Evolutionary conservation across 495 filamentous ascomycete species (phyloP).

Genomic region (Pseudomonodictys pantanalensis): DNA sequence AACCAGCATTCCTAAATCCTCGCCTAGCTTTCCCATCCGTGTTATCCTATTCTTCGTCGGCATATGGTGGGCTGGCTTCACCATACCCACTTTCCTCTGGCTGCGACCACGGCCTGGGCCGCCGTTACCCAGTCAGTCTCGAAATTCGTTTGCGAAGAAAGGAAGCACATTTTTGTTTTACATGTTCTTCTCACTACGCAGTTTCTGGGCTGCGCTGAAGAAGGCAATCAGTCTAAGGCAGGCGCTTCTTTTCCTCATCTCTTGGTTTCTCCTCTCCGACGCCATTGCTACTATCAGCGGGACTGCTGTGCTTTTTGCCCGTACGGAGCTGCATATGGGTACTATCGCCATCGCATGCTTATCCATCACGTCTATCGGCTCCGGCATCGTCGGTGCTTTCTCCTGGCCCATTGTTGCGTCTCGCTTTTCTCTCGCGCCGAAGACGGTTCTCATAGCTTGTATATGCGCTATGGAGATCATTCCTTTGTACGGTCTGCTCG

Average conservation of each 20-base stretch:
- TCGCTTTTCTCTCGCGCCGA: slow-evolving; percentile 15
- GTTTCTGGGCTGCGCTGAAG: slow-evolving; percentile 73
- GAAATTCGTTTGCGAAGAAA: not conserved
- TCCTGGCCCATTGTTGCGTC: slow-evolving; percentile 31
- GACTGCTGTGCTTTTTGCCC: slow-evolving; percentile 90
- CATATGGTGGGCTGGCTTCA: slow-evolving; percentile 92
- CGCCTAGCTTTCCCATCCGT: slow-evolving; percentile 42
- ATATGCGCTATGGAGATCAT: slow-evolving; percentile 34
- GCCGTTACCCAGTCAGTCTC: slow-evolving; percentile 51
- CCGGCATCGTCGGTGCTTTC: slow-evolving; percentile 38
- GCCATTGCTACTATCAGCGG: slow-evolving; percentile 89
- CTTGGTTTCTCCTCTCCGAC: slow-evolving; percentile 91
- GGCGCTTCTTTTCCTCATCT: slow-evolving; percentile 74
- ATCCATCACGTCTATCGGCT: slow-evolving; percentile 34
- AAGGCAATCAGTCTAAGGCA: slow-evolving; percentile 77
- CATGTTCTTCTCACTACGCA: slow-evolving; percentile 74
- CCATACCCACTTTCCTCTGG: slow-evolving; percentile 84
- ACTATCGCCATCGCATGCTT: slow-evolving; percentile 34
- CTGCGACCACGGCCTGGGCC: slow-evolving; percentile 88
- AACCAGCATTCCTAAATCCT: slow-evolving; percentile 10
- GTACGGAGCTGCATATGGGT: slow-evolving; percentile 79
- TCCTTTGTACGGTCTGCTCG: slow-evolving; percentile 38
- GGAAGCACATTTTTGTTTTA: slow-evolving; percentile 51
- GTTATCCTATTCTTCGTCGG: slow-evolving; percentile 84
- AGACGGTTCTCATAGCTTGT: slow-evolving; percentile 30